Conservation (phyloP, 345 rosid genomes). For the Nasturtium officinale region DNA sequence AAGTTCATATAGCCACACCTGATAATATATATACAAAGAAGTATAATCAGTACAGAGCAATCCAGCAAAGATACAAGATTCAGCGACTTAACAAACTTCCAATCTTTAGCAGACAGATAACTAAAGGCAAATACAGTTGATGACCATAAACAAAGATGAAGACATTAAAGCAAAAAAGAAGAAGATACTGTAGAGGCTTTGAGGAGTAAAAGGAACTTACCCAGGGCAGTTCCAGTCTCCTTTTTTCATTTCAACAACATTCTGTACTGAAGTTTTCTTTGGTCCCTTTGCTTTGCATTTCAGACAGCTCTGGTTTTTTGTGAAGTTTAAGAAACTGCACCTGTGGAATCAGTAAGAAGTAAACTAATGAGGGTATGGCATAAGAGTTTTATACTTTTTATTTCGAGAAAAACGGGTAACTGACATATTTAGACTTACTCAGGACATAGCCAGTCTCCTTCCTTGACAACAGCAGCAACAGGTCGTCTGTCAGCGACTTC, state of each 20-base stretch:
- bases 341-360: slow-evolving; percentile 43
- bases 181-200: not conserved
- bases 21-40: slow-evolving; percentile 29
- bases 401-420: not conserved
- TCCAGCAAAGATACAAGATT: not conserved
- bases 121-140: not conserved
- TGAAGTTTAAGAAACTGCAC: slow-evolving; percentile 68
- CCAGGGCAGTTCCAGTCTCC: slow-evolving; percentile 82
- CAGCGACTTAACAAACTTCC: not conserved
- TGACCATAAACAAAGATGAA: not conserved
- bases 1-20: slow-evolving; percentile 97
- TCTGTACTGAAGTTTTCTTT: slow-evolving; percentile 35
- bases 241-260: slow-evolving; percentile 65
- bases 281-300: slow-evolving; percentile 75
- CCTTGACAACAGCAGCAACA: slow-evolving; percentile 54
- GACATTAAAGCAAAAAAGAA: not conserved
- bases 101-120: slow-evolving; percentile 9
- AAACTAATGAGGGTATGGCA: slow-evolving; percentile 11
- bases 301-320: slow-evolving; percentile 61
- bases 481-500: slow-evolving; percentile 54
- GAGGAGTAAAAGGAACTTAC: slow-evolving; percentile 47
- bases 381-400: not conserved
- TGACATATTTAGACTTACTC: slow-evolving; percentile 50
- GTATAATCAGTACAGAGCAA: slow-evolving; percentile 15
- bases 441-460: slow-evolving; percentile 81